Base-by-base conservation (phyloP, 345 rosid genomes). In the Pistacia vera region DNA sequence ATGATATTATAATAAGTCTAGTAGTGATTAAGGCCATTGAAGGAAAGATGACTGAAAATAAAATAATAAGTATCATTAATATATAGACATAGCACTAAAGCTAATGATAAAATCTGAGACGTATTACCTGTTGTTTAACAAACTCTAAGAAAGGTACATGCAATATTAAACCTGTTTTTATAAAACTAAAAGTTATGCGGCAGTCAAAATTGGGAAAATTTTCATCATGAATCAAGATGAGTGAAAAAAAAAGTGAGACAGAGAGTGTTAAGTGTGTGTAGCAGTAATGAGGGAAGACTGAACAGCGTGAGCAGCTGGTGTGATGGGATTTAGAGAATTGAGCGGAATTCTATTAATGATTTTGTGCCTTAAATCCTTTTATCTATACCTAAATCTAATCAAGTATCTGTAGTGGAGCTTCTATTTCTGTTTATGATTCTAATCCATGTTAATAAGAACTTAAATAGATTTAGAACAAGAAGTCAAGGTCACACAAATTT, bases 311-410 rank as follows among this genome's bases (percentile, higher is more conserved):
- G 70, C 69, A 78, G 69, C 73, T 72, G 77, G 73, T 73, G 49
- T 65, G 55, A 65, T 65, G 68, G 66, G 78, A 79, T 74, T 62
- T 73, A 59, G 30, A 55, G 49, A 73, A 78, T 38, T 18, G 33
- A 54, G 52, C 8, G 52, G 59, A 25, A 61, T 41, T 54, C 66
- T 55, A 66, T 48, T 48, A 41, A 25, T 25, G 28, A n/a, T 16
- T 48, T 28, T 1, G 11, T n/a, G 25, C 9, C 28, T 20, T 36
- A 11, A 57, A 38, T 57, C 11, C 49, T 2, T 56, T 55, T 8
- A 13, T 28, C 0, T 13, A 54, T 54, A 54, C 2, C 13, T 8
- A 71, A 5, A 41, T 38, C 41, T 38, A 58, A 57, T 48, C 7
- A 18, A 18, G 30, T 12, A 10, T 52, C 3, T 52, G 18, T 5